Evolutionary conservation across 129 eudicot genomes (phyloP).

Genomic region (Flaveria trinervia): DNA sequence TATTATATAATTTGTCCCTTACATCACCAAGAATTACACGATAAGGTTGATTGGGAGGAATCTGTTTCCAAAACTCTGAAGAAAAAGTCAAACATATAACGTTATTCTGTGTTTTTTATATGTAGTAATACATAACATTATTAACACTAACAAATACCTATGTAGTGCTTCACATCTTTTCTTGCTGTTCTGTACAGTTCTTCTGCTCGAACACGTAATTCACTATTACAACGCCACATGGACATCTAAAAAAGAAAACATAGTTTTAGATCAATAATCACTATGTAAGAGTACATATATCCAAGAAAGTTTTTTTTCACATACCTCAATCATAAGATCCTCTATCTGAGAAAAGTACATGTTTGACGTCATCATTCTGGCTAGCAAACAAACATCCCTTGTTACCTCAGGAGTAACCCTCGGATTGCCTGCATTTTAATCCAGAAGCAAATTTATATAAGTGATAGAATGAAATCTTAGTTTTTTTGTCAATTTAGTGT

Average conservation of each 20-base stretch:
- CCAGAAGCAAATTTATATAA: not conserved
- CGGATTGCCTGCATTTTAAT: slow-evolving; percentile 65
- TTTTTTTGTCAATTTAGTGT: not conserved
- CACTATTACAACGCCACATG: slow-evolving; percentile 99
- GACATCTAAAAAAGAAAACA: slow-evolving; percentile 57
- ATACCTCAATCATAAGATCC: slow-evolving; percentile 97
- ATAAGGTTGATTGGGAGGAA: slow-evolving; percentile 88
- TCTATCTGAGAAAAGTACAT: slow-evolving; percentile 90
- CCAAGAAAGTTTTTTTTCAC: not conserved
- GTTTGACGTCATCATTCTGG: slow-evolving; percentile 98
- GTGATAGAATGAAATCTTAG: not conserved
- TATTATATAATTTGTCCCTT: slow-evolving; percentile 77
- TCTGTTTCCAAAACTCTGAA: slow-evolving; percentile 94
- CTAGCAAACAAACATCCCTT: slow-evolving; percentile 90
- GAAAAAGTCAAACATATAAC: not conserved
- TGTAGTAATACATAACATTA: not conserved
- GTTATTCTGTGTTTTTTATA: not conserved
- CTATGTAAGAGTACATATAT: not conserved
- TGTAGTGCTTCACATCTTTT: slow-evolving; percentile 95
- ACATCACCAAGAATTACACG: slow-evolving; percentile 96
- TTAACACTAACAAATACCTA: slow-evolving; percentile 48
- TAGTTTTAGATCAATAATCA: not conserved
- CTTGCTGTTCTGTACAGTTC: slow-evolving; percentile 66
- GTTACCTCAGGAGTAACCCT: slow-evolving; percentile 98
- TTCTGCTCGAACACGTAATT: slow-evolving; percentile 80